phyloP scores from a whole-genome alignment of 495 filamentous ascomycete species.

The Talaromyces trachyspermus region DNA sequence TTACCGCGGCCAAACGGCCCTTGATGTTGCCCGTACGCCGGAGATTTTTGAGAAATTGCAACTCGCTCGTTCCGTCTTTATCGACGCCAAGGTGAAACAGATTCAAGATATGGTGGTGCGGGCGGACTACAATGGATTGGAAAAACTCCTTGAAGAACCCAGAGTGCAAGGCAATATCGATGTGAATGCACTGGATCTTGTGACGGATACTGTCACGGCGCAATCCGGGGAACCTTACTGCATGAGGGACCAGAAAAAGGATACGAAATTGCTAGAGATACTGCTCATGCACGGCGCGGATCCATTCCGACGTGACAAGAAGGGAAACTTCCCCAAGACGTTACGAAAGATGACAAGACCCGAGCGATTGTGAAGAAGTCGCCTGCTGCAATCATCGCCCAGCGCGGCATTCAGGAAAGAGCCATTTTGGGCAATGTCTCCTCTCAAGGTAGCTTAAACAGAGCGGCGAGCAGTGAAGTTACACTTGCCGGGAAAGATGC shows the following conservation, averaged over 20 bases:
- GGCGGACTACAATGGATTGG: slow-evolving; percentile 67
- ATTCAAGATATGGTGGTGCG: slow-evolving; percentile 68
- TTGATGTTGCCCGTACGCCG: slow-evolving; percentile 83
- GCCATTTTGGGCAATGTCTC: slow-evolving; percentile 77
- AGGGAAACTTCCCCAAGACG: slow-evolving; percentile 94
- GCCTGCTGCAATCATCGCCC: slow-evolving; percentile 87
- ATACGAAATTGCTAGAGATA: slow-evolving; percentile 77
- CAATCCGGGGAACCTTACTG: slow-evolving; percentile 80
- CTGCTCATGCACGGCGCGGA: slow-evolving; percentile 94
- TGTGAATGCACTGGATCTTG: slow-evolving; percentile 82
- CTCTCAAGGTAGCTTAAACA: slow-evolving; percentile 44
- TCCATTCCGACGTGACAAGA: slow-evolving; percentile 89
- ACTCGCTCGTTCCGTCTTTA: slow-evolving; percentile 80
- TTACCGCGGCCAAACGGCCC: slow-evolving; percentile 73
- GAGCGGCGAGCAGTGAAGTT: slow-evolving; percentile 50
- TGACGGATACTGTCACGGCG: slow-evolving; percentile 67
- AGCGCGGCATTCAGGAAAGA: slow-evolving; percentile 93
- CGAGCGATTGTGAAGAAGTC: slow-evolving; percentile 84
- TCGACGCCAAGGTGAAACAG: slow-evolving; percentile 75
- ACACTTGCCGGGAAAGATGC: slow-evolving; percentile 71
- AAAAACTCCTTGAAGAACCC: slow-evolving; percentile 73
- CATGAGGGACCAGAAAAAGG: slow-evolving; percentile 83
- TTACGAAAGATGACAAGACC: slow-evolving; percentile 91
- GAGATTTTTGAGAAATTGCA: slow-evolving; percentile 95
- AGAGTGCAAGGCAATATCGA: slow-evolving; percentile 78